phyloP scores from a whole-genome alignment of 148 eudicot species.

The Silene conica region DNA sequence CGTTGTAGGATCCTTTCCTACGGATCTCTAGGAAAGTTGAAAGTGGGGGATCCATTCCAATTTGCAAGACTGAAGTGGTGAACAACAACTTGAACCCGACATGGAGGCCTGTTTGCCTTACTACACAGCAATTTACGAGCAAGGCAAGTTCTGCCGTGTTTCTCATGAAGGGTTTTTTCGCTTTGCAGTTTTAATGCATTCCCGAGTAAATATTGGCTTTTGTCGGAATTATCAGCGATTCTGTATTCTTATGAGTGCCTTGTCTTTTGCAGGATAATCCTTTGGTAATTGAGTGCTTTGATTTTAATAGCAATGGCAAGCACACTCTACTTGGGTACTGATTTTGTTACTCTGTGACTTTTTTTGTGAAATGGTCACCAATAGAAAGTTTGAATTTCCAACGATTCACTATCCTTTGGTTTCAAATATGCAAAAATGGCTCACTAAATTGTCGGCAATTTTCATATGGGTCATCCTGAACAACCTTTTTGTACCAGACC shows the following conservation, averaged over 20 bases:
- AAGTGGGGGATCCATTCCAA: slow-evolving; percentile 60
- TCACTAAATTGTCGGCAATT: background rate
- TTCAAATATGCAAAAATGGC: background rate
- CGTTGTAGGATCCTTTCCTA: slow-evolving; percentile 81
- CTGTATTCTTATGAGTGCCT: background rate
- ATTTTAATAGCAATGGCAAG: slow-evolving; percentile 71
- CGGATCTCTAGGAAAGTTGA: slow-evolving; percentile 78
- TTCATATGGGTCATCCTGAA: background rate
- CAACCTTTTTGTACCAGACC: background rate
- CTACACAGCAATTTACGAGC: slow-evolving; percentile 72
- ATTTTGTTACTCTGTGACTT: background rate
- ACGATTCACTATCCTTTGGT: background rate
- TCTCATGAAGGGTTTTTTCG: background rate
- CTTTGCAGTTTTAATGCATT: background rate
- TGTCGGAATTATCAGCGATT: background rate
- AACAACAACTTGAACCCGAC: slow-evolving; percentile 78
- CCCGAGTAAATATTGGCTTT: background rate
- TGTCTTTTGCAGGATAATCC: slow-evolving; percentile 67
- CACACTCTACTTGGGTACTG: slow-evolving; percentile 76
- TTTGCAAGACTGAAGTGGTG: slow-evolving; percentile 87
- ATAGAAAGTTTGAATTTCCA: background rate
- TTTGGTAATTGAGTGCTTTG: slow-evolving; percentile 78
- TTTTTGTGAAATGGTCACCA: background rate
- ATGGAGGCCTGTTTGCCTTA: slow-evolving; percentile 77
- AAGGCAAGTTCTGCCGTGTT: slow-evolving; percentile 41